A percentile compares a stretch with the other conserved stretches of the same genome.
These are phyloP conservation scores for Suillus brevipes DNA, from an alignment of 768 basidiomycete genomes.

Conservation along the genomic window DNA sequence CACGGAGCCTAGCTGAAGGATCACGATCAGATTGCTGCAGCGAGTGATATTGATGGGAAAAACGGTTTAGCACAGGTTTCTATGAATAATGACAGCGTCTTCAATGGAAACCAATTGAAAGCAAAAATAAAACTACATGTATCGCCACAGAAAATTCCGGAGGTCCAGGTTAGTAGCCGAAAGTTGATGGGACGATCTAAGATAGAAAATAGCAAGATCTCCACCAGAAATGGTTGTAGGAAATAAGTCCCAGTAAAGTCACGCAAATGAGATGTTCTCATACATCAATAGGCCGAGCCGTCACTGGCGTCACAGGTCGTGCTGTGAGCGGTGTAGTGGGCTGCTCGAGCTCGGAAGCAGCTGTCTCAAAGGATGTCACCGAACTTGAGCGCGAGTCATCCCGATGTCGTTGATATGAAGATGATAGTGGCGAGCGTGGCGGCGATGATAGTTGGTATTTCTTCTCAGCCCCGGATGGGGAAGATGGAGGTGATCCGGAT, in stretches of 20 bases:
- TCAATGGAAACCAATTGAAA: background rate
- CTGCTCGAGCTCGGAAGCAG: conserved; percentile 1
- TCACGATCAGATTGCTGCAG: conserved; percentile 28
- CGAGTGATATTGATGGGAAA: background rate
- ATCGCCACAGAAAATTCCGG: background rate
- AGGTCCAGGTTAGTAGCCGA: background rate
- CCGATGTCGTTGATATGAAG: conserved; percentile 4
- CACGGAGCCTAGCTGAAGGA: conserved; percentile 74
- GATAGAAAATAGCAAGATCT: background rate
- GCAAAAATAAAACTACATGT: background rate
- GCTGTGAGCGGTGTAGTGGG: conserved; percentile 16
- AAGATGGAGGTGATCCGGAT: background rate
- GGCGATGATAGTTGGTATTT: background rate
- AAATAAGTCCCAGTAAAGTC: background rate
- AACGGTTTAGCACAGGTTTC: background rate
- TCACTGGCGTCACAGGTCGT: conserved; percentile 16
- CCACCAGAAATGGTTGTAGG: background rate
- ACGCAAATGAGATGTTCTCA: background rate
- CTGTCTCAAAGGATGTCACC: conserved; percentile 16
- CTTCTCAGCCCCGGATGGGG: background rate
- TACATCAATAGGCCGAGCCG: conserved; percentile 16
- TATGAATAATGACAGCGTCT: background rate
- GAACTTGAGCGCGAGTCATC: conserved; percentile 19
- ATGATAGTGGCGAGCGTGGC: background rate
- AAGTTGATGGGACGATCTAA: too few species aligned